Base-by-base conservation (phyloP, 2,329 filamentous ascomycete species). In the Apiospora rasikravindrae region DNA sequence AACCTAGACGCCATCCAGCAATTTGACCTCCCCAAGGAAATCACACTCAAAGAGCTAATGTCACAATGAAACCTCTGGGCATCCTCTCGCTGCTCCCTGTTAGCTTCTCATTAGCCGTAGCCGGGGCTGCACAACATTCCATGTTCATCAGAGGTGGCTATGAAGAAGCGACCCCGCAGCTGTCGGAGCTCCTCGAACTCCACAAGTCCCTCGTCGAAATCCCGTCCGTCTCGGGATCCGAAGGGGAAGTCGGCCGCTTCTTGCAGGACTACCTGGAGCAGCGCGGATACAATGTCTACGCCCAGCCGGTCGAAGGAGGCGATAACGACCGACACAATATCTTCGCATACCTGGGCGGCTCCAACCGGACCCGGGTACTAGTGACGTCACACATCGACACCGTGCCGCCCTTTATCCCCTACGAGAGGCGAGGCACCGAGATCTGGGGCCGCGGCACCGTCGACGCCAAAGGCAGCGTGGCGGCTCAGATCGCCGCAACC, bases 321-420 rank as follows among this genome's bases (percentile, higher is more conserved):
- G 10, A 4, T 10, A 68, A 33, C 19, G 64, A 26, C 44, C 64
- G 69, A 1, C 42, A 89, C 81, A 94, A 94, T 76, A 82, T 94
- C 73, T 86, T 90, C 68, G 92, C 92, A 2, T 92, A 89, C 79
- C 67, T 80, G 10, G 86, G 87, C 42, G 81, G 82, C 64, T 82
- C 84, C 67, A 81, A 85, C 71, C 81, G 87, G 67, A 87, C 88
- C 0, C 81, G 84, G 11, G 83, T 87, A 3, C 80, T 91, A 22
- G 77, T 91, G 2, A 88, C 88, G 0, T 91, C 88, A 70, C 92
- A 94, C 78, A 92, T 93, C 74, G 92, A 94, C 77, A 84, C 83
- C 13, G 86, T 89, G 0, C 88, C 89, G 0, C 89, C 89, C 0
- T 89, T 84, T 84, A 70, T 81, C 83, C 71, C 75, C 8, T 74